Evolutionary conservation across 1,284 basidiomycete species (phyloP).

Genomic region (Naganishia albida): DNA sequence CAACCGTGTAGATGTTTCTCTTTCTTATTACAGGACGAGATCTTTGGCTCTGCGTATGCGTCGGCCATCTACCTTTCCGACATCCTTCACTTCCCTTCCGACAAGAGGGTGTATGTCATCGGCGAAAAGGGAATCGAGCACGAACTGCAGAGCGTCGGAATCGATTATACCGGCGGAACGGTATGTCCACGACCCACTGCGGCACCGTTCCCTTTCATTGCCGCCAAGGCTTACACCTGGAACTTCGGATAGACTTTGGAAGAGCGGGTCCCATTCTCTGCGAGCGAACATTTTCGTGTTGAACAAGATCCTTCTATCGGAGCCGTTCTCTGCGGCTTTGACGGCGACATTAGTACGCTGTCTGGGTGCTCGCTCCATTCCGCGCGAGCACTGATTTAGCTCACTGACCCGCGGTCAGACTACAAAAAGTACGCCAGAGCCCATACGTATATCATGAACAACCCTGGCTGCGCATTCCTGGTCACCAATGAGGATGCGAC

Average conservation of each 20-base stretch:
- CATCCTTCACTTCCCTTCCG: slow-evolving; percentile 83
- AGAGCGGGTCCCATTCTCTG: slow-evolving; percentile 73
- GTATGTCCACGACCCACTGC: slow-evolving; percentile 57
- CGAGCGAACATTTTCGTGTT: slow-evolving; percentile 69
- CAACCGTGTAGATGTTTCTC: background rate
- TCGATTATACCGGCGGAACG: slow-evolving; percentile 79
- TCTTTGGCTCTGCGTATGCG: slow-evolving; percentile 93
- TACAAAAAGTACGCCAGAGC: slow-evolving; percentile 94
- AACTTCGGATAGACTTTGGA: slow-evolving; percentile 65
- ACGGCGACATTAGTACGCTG: slow-evolving; percentile 50
- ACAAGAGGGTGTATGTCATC: slow-evolving; percentile 94
- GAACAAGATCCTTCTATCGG: slow-evolving; percentile 74
- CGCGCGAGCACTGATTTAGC: background rate
- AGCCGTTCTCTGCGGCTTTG: slow-evolving; percentile 88
- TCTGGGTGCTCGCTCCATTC: background rate
- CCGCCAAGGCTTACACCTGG: background rate
- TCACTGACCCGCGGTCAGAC: slow-evolving; percentile 55
- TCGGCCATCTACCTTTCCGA: slow-evolving; percentile 89
- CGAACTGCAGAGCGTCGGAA: slow-evolving; percentile 80
- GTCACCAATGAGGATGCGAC: slow-evolving; percentile 92
- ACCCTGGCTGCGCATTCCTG: slow-evolving; percentile 80
- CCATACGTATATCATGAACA: slow-evolving; percentile 80
- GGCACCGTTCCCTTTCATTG: background rate
- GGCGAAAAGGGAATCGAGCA: slow-evolving; percentile 91
- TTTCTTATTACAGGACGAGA: slow-evolving; percentile 70